Conservation (phyloP, 1,139 yeast species). For the Saccharomyces hybrid region DNA sequence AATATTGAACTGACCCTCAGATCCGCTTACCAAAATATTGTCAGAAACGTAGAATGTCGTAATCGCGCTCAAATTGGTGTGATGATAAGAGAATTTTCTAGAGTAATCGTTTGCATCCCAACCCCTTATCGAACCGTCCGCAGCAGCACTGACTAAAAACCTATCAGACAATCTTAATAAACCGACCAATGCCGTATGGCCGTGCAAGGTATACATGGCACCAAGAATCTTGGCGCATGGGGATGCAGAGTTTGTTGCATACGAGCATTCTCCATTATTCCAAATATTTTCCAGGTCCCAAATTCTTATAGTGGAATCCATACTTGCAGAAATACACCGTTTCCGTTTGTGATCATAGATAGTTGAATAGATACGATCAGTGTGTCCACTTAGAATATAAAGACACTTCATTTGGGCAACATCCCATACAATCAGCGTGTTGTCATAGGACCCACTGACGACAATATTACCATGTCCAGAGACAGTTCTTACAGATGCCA, state of each 20-base stretch:
- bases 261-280: constrained; percentile 26
- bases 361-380: constrained; percentile 79
- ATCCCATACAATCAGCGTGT: constrained; percentile 90
- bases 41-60: constrained; percentile 92
- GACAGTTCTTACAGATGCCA: constrained; percentile 80
- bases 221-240: constrained; percentile 27
- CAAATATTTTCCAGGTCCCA: constrained; percentile 63
- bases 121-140: constrained; percentile 81
- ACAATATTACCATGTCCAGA: constrained; percentile 79
- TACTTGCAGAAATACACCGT: constrained; percentile 84
- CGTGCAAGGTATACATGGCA: constrained; percentile 38
- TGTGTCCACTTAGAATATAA: constrained; percentile 73
- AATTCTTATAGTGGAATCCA: constrained; percentile 80
- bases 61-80: constrained; percentile 64
- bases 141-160: constrained; percentile 90
- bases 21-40: constrained; percentile 77
- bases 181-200: constrained; percentile 88
- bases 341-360: constrained; percentile 68
- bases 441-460: constrained; percentile 87
- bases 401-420: constrained; percentile 64
- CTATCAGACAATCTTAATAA: constrained; percentile 69
- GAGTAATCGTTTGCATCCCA: constrained; percentile 86
- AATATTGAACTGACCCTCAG: constrained; percentile 69
- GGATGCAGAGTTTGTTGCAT: constrained; percentile 19
- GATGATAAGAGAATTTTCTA: constrained; percentile 58